Evolutionary conservation across 768 basidiomycete species (phyloP).

Genomic region (Suillus sp.): DNA sequence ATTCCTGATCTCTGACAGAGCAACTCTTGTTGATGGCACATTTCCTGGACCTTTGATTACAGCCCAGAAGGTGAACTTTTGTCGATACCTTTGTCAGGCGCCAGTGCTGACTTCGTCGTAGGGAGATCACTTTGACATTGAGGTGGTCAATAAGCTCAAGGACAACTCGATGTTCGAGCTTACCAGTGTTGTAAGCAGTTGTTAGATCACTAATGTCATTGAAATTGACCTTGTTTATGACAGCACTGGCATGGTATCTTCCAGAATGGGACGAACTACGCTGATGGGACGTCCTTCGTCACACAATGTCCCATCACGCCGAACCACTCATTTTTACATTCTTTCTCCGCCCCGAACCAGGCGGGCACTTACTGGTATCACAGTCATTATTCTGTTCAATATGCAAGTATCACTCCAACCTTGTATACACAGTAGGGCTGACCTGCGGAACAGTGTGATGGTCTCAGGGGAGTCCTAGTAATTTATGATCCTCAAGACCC

Average conservation of each 20-base stretch:
- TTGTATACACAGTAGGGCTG: background rate
- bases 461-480: conserved; percentile 33
- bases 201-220: background rate
- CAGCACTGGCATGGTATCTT: conserved; percentile 61
- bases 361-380: conserved; percentile 40
- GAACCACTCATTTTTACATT: conserved; percentile 23
- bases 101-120: conserved; percentile 20
- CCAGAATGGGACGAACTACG: conserved; percentile 44
- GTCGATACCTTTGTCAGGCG: background rate
- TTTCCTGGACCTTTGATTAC: conserved; percentile 49
- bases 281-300: conserved; percentile 44
- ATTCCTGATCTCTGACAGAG: conserved; percentile 23
- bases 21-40: conserved; percentile 44
- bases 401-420: conserved; percentile 20
- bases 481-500: conserved; percentile 48
- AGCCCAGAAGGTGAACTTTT: conserved; percentile 35
- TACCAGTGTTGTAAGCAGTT: conserved; percentile 49
- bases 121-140: conserved; percentile 43
- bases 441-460: conserved; percentile 20
- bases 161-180: conserved; percentile 48
- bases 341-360: conserved; percentile 25
- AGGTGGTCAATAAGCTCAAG: conserved; percentile 49
- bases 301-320: conserved; percentile 35
- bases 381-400: conserved; percentile 40
- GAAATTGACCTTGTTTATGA: background rate